Evolutionary conservation across 257 asterid species (phyloP), one percentile per base, ranked within the genome.

Genomic region (Solanum sparsipilum): DNA sequence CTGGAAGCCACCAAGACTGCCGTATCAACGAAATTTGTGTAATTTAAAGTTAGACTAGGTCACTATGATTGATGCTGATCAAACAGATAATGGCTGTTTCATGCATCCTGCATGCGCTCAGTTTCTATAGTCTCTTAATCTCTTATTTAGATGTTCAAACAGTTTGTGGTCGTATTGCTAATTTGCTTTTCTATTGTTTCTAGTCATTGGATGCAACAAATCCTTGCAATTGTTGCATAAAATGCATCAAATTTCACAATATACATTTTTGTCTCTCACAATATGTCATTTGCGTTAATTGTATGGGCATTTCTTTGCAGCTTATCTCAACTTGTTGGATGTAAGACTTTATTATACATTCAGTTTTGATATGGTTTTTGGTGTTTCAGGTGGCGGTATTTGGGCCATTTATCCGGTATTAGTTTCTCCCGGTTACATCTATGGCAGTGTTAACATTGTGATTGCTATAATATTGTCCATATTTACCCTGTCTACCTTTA

Each of bases 371-470:
- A 48, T 44, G 70, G 18, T 81, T 75, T 84, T 87, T 90, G 86
- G 58, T 88, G 87, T 89, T 90, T 87, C 98, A 97, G 98, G 98
- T 92, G 97, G 94, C 56, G 96, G 98, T 85, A 56, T 95, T 86
- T 97, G 99, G 99, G 98, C 97, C 68, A 89, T 94, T 76, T 93
- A 87, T 91, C 99, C 98, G 18, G 86, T 92, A 41, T 20, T 93
- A 84, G 93, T 95, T 93, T 93, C 98, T 41, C 85, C 91, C 81
- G 93, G 93, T 90, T 90, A 85, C 89, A 83, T 88, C 81, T 89
- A 86, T 83, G 98, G 98, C 8, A 82, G 90, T 88, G 60, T 93
- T 87, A 95, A 92, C 94, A 34, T 91, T 46, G 84, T 89, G 32
- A 15, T 93, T 75, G 89, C 95, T 31, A 89, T 46, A 70, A 58